Evolutionary conservation across 208 protist genomes (phyloP), one percentile per base, ranked within the genome.

Genomic region (Sergeia podlipaevii): DNA sequence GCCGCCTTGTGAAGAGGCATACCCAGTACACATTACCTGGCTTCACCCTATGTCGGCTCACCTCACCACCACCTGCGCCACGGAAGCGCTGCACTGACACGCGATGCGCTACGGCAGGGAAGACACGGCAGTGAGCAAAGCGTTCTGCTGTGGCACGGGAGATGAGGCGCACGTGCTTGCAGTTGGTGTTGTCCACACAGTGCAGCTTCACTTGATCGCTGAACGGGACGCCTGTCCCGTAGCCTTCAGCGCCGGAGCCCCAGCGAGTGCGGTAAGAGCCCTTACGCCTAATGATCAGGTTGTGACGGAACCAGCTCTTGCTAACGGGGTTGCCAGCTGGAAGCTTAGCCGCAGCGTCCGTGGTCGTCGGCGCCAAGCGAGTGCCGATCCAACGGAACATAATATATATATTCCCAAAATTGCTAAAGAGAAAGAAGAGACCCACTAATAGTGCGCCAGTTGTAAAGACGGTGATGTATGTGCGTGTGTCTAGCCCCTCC

Each of bases 111-210:
- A 93, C 89, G 10, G 81, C 85, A 15, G 89, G 85, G 47, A 96
- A 92, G 36, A 93, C 70, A 42, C 85, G 79, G 63, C 84, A 89
- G 65, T 93, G 84, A 13, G 89, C 85, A 54, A 93, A 92, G n/a
- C 85, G 85, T 72, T 96, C 85, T 2, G 72, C 79, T 5, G 82
- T 91, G 2, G 83, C 82, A 43, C 85, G 84, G 10, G 88, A 79
- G 39, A 96, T 92, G 45, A 96, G 80, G 8, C 86, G 86, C 8
- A 93, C 81, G 62, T 96, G 89, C 60, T 92, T 91, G 67, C 89
- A 96, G 70, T 91, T 92, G 26, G 89, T 93, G 73, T 96, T 96
- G 68, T 96, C 89, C 11, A 96, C 89, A 47, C 89, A 96, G 68
- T 96, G 85, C 52, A 96, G 70, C 59, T 94, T 96, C 48, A 90